phyloP scores from a whole-genome alignment of 129 eudicot species.

The Escallonia rubra region DNA sequence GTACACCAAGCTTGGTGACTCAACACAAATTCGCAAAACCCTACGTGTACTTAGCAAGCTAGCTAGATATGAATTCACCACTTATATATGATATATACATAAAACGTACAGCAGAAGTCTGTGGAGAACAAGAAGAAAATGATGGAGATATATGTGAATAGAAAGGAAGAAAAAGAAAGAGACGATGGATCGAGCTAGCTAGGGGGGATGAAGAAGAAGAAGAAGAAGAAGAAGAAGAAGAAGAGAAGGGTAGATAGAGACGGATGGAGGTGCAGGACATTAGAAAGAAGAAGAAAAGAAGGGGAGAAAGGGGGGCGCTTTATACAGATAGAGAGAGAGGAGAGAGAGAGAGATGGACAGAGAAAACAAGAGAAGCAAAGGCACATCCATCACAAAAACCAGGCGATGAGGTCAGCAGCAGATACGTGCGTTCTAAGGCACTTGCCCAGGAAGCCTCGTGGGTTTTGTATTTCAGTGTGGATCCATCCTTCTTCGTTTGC shows the following conservation, averaged over 20 bases:
- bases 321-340: constrained; percentile 12
- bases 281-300: constrained; percentile 10
- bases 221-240: not conserved
- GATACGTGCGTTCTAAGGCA: constrained; percentile 30
- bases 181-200: too few relatives aligned
- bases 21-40: too few relatives aligned
- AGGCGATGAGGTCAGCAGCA: too few relatives aligned
- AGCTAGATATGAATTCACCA: too few relatives aligned
- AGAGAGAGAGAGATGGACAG: too few relatives aligned
- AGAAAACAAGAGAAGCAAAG: not conserved
- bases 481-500: not conserved
- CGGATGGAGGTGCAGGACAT: not conserved
- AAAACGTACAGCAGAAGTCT: too few relatives aligned
- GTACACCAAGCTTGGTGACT: not conserved
- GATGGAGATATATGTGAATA: too few relatives aligned
- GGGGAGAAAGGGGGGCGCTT: constrained; percentile 1
- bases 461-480: not conserved
- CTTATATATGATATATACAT: too few relatives aligned
- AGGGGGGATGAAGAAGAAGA: not conserved
- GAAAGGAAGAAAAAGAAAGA: not conserved
- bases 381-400: too few relatives aligned
- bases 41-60: too few relatives aligned
- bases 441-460: constrained; percentile 25
- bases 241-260: not conserved
- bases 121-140: too few relatives aligned